Conservation (phyloP, 768 basidiomycete genomes). For the Chalciporus piperatus region DNA sequence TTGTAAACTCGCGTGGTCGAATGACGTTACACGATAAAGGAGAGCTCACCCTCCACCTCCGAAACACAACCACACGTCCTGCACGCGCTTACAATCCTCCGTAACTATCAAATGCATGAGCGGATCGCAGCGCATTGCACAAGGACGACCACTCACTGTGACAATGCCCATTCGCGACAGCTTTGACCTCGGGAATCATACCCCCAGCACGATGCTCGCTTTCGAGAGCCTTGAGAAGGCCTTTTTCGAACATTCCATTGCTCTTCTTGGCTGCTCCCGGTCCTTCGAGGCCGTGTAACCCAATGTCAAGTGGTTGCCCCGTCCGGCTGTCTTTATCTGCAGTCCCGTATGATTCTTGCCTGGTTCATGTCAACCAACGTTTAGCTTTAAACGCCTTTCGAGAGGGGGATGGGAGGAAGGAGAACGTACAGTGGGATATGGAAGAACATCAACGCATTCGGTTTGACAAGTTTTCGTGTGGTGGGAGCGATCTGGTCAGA, state of each 20-base stretch:
- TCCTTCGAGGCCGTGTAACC: conserved; percentile 56
- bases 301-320: conserved; percentile 65
- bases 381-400: not conserved
- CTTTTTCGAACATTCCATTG: conserved; percentile 84
- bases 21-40: not conserved
- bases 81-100: conserved; percentile 82
- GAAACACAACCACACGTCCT: conserved; percentile 91
- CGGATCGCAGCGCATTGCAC: not conserved
- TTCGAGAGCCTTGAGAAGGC: conserved; percentile 67
- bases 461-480: conserved; percentile 69
- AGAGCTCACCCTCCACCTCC: conserved; percentile 72
- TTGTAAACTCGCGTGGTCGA: no score
- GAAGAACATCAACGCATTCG: conserved; percentile 97
- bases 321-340: conserved; percentile 64
- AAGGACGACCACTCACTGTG: conserved; percentile 53
- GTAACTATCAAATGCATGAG: conserved; percentile 51
- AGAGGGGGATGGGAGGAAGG: not conserved
- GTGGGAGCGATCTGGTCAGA: conserved; percentile 57
- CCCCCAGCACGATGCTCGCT: conserved; percentile 55
- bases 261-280: conserved; percentile 65
- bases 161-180: conserved; percentile 86
- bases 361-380: conserved; percentile 25
- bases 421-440: conserved; percentile 84
- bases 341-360: conserved; percentile 71
- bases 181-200: conserved; percentile 71